Percentiles rank a stretch among this genome's conserved stretches.
phyloP scores from a whole-genome alignment of 169 alveolate species.

The Neospora caninum region DNA sequence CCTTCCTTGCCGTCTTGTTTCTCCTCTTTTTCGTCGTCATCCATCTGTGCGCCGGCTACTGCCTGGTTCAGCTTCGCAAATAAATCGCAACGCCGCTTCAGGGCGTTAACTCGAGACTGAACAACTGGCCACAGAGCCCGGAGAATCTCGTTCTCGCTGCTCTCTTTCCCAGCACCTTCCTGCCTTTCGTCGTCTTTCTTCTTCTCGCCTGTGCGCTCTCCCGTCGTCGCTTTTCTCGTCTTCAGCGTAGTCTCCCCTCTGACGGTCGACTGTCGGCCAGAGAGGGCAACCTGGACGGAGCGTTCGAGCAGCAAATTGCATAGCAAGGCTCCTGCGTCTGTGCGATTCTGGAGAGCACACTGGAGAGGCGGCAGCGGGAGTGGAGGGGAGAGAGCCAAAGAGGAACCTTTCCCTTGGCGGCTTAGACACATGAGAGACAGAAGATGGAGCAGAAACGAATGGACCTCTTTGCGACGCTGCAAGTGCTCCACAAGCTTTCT shows the following conservation, averaged over 20 bases:
- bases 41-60: neutral
- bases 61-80: neutral
- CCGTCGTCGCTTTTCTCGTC: neutral
- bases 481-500: neutral
- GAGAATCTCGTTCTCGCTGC: neutral
- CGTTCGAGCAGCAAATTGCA: slow-evolving; percentile 33
- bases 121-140: neutral
- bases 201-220: too few relatives aligned
- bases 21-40: neutral
- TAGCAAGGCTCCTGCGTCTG: neutral
- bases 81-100: neutral
- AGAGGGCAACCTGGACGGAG: neutral
- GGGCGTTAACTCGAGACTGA: neutral
- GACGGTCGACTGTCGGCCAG: neutral
- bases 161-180: neutral
- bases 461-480: neutral
- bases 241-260: neutral
- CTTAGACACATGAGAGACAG: neutral
- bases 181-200: too few relatives aligned
- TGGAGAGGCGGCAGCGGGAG: neutral
- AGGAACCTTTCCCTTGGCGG: neutral
- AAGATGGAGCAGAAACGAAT: neutral
- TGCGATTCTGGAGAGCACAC: neutral
- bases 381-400: neutral
- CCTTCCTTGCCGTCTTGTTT: neutral